Conservation (phyloP, 768 basidiomycete species). For the Boletus rubescentipes region DNA sequence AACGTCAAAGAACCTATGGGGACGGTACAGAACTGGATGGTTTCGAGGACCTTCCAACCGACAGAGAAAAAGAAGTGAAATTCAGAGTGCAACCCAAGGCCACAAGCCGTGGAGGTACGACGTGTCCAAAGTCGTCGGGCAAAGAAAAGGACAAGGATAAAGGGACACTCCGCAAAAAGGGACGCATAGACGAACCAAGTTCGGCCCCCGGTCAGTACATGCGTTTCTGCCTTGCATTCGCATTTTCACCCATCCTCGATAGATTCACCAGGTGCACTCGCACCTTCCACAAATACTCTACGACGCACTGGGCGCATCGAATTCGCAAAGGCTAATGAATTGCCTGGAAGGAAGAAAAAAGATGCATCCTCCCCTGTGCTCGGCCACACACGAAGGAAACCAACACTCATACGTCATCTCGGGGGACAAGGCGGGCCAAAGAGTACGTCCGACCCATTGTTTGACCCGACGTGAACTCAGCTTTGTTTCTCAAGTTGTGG, state of each 20-base stretch:
- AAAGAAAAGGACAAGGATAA: constrained; percentile 45
- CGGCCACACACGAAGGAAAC: constrained; percentile 61
- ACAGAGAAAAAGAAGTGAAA: constrained; percentile 75
- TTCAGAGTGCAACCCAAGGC: constrained; percentile 75
- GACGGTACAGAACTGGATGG: constrained; percentile 89
- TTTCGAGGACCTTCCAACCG: constrained; percentile 85
- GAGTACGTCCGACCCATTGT: constrained; percentile 46
- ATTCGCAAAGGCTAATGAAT: constrained; percentile 42
- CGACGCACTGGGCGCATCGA: constrained; percentile 61
- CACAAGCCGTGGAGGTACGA: constrained; percentile 54
- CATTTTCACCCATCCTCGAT: constrained; percentile 4
- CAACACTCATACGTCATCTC: constrained; percentile 85
- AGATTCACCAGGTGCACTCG: constrained; percentile 31
- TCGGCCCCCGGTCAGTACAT: constrained; percentile 39
- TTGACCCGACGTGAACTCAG: constrained; percentile 14
- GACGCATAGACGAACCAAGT: constrained; percentile 45
- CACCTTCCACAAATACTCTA: constrained; percentile 50
- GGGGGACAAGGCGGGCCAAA: constrained; percentile 67
- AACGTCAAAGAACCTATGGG: constrained; percentile 73
- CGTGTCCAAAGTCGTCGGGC: constrained; percentile 42
- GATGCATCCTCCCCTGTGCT: constrained; percentile 44
- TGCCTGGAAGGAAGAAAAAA: constrained; percentile 56
- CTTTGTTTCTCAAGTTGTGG: constrained; percentile 61
- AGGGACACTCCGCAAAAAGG: constrained; percentile 58
- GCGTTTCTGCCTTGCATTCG: not conserved